These are phyloP conservation scores for Xylariaceae sp. DNA, from an alignment of 2,329 filamentous ascomycete species.

Conservation along the genomic window DNA sequence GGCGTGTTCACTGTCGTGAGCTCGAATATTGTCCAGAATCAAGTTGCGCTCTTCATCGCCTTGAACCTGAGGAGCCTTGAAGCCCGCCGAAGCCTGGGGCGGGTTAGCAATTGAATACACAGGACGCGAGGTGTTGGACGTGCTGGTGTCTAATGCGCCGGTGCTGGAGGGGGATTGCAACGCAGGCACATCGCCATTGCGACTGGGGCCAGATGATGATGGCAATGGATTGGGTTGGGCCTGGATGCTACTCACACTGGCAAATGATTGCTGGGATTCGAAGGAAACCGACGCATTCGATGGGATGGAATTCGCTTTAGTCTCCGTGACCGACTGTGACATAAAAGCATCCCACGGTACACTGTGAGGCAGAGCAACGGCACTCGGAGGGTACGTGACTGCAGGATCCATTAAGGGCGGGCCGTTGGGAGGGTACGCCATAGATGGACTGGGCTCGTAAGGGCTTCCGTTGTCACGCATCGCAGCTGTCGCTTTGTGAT, in stretches of 20 bases:
- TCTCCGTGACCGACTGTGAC: slow-evolving; percentile 67
- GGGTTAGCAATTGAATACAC: slow-evolving; percentile 71
- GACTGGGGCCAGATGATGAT: slow-evolving; percentile 62
- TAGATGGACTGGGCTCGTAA: slow-evolving; percentile 61
- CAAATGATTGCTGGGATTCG: slow-evolving; percentile 67
- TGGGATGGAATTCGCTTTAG: slow-evolving; percentile 75
- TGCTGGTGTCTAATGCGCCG: slow-evolving; percentile 49
- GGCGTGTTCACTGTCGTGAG: slow-evolving; percentile 76
- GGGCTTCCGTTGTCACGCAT: slow-evolving; percentile 61
- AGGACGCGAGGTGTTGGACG: slow-evolving; percentile 2
- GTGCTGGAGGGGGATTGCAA: slow-evolving; percentile 70
- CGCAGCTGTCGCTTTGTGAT: slow-evolving; percentile 84
- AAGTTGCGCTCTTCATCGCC: slow-evolving; percentile 83
- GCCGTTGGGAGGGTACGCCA: slow-evolving; percentile 73
- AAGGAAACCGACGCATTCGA: slow-evolving; percentile 68
- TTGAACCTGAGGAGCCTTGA: slow-evolving; percentile 76
- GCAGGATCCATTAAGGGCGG: slow-evolving; percentile 76
- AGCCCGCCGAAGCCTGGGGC: slow-evolving; percentile 67
- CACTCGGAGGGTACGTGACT: slow-evolving; percentile 74
- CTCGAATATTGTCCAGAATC: slow-evolving; percentile 84
- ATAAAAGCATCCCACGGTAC: slow-evolving; percentile 93
- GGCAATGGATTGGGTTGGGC: slow-evolving; percentile 64
- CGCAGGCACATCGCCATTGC: slow-evolving; percentile 64
- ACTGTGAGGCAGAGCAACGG: slow-evolving; percentile 75
- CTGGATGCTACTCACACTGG: slow-evolving; percentile 58